Evolutionary conservation across 805 yeast genomes (phyloP).

Genomic region (Candida stauntonica): DNA sequence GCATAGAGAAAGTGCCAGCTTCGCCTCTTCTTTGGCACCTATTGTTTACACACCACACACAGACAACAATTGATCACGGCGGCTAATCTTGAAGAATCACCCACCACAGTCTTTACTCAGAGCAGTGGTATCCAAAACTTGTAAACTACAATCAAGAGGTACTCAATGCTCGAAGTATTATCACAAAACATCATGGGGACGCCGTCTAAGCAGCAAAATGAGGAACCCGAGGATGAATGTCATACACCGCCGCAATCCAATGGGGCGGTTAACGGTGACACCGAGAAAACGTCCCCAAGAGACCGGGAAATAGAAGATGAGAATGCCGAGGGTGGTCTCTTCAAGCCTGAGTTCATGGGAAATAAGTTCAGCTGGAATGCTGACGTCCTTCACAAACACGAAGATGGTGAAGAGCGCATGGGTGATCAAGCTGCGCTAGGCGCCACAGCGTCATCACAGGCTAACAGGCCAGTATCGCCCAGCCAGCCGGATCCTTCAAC

Average conservation of each 20-base stretch:
- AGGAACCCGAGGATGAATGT: not conserved
- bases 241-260: not conserved
- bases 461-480: no score
- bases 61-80: no score
- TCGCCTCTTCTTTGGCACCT: no score
- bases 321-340: constrained; percentile 11
- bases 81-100: no score
- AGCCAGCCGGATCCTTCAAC: not conserved
- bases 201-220: not conserved
- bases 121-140: not conserved
- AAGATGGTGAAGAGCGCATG: constrained; percentile 11
- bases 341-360: constrained; percentile 13
- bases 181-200: not conserved
- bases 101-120: no score
- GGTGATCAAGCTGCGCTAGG: no score
- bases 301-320: constrained; percentile 1
- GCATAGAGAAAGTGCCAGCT: no score
- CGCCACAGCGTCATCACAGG: no score
- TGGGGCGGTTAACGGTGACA: not conserved
- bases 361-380: constrained; percentile 13
- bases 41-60: no score
- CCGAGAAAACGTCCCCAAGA: not conserved
- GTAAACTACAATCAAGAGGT: no score
- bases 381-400: constrained; percentile 10
- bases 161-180: not conserved